phyloP scores from a whole-genome alignment of 2,329 filamentous ascomycete species.

The Hirsutella rhossiliensis region DNA sequence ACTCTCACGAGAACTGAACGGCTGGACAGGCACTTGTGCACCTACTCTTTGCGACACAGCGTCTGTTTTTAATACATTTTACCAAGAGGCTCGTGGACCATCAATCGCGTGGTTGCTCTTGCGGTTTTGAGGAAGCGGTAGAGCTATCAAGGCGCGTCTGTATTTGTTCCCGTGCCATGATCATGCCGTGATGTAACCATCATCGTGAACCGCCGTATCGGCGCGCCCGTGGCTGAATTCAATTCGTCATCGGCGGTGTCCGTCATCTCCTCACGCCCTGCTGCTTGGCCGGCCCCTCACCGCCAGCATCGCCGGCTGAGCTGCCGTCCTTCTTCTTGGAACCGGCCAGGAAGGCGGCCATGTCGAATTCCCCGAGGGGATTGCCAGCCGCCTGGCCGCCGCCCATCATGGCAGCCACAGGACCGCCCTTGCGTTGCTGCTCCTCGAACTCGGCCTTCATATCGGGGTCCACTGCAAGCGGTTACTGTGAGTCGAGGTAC shows the following conservation, averaged over 20 bases:
- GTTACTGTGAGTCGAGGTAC: neutral
- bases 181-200: too few relatives aligned
- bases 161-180: too few relatives aligned
- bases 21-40: too few relatives aligned
- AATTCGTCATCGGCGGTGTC: neutral
- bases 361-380: slow-evolving; percentile 44
- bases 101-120: too few relatives aligned
- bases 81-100: too few relatives aligned
- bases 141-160: too few relatives aligned
- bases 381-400: slow-evolving; percentile 19
- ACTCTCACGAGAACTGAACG: too few relatives aligned
- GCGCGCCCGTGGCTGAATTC: too few relatives aligned
- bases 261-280: slow-evolving; percentile 26
- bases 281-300: slow-evolving; percentile 20
- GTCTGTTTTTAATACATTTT: too few relatives aligned
- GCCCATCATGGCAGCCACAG: slow-evolving; percentile 41
- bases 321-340: slow-evolving; percentile 29
- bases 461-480: slow-evolving; percentile 78
- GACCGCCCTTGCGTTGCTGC: slow-evolving; percentile 64
- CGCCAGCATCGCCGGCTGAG: slow-evolving; percentile 5
- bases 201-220: too few relatives aligned
- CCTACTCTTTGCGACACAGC: too few relatives aligned
- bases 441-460: slow-evolving; percentile 86
- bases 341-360: slow-evolving; percentile 52
- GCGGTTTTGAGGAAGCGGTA: too few relatives aligned